These are phyloP conservation scores for Cudoniella acicularis DNA, from an alignment of 495 filamentous ascomycete species.

Conservation along the genomic window DNA sequence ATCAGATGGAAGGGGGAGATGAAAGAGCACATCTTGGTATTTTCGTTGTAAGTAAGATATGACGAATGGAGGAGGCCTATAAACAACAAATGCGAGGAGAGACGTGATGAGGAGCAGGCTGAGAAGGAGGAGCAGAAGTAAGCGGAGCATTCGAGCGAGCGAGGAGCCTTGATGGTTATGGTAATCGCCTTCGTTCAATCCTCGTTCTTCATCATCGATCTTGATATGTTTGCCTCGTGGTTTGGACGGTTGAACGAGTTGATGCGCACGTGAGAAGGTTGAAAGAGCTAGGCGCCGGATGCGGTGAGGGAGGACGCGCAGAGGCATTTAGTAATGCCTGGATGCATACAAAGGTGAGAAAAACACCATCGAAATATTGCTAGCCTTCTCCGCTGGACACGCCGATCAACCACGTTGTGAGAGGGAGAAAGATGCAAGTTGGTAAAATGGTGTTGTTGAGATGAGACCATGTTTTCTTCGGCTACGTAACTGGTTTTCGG, in stretches of 20 bases:
- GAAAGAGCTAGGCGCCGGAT: not conserved
- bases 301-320: not conserved
- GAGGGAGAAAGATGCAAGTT: not conserved
- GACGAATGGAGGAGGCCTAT: constrained; percentile 67
- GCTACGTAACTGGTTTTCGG: not conserved
- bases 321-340: not conserved
- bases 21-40: constrained; percentile 76
- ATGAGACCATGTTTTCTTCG: not conserved
- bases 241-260: not conserved
- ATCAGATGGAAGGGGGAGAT: constrained; percentile 45
- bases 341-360: not conserved
- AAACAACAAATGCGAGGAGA: constrained; percentile 56
- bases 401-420: too few relatives aligned
- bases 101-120: constrained; percentile 44
- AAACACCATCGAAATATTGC: not conserved
- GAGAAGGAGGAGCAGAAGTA: constrained; percentile 47
- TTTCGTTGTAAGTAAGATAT: constrained; percentile 63
- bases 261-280: not conserved
- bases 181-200: not conserved
- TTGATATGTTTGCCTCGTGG: not conserved
- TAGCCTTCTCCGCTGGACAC: too few relatives aligned
- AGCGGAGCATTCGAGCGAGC: not conserved
- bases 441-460: not conserved
- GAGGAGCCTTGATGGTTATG: not conserved
- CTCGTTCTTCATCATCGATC: not conserved